Percentiles rank a stretch among this genome's conserved stretches.
phyloP scores from a whole-genome alignment of 2,329 filamentous ascomycete genomes.

The Fusarium robinianum region DNA sequence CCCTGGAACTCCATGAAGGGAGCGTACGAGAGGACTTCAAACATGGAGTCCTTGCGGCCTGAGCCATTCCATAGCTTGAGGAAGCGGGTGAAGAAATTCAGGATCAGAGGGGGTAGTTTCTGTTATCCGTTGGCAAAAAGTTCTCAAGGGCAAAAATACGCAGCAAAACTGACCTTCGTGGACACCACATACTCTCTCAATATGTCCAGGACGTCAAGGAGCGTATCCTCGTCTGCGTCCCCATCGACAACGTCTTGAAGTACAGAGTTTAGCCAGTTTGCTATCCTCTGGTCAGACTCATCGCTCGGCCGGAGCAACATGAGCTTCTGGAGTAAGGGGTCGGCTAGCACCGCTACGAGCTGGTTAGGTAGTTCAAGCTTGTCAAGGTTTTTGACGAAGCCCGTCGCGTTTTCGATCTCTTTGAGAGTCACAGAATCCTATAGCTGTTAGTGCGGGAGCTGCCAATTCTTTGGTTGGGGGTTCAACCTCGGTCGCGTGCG shows the following conservation, averaged over 20 bases:
- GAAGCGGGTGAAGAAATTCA: slow-evolving; percentile 57
- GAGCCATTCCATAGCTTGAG: slow-evolving; percentile 66
- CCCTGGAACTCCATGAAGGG: slow-evolving; percentile 62
- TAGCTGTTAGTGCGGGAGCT: slow-evolving; percentile 9
- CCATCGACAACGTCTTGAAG: slow-evolving; percentile 60
- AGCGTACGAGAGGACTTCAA: slow-evolving; percentile 61
- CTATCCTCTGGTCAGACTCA: slow-evolving; percentile 56
- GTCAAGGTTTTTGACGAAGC: slow-evolving; percentile 74
- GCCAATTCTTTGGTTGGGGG: background rate
- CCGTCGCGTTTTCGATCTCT: slow-evolving; percentile 72
- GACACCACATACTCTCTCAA: slow-evolving; percentile 60
- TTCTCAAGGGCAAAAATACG: background rate
- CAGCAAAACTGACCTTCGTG: slow-evolving; percentile 54
- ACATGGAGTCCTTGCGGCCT: slow-evolving; percentile 55
- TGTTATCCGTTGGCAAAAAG: slow-evolving; percentile 32
- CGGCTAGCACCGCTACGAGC: slow-evolving; percentile 73
- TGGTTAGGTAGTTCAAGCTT: slow-evolving; percentile 82
- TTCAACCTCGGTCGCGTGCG: slow-evolving; percentile 67
- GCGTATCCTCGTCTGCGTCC: slow-evolving; percentile 51
- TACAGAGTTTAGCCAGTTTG: slow-evolving; percentile 62
- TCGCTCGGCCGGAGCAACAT: slow-evolving; percentile 65
- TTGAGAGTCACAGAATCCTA: slow-evolving; percentile 70
- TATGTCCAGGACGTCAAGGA: slow-evolving; percentile 59
- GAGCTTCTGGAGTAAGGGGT: slow-evolving; percentile 79
- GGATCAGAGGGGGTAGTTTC: slow-evolving; percentile 54